Evolutionary conservation across 495 filamentous ascomycete species (phyloP).

Genomic region (Polyplosphaeria fusca): DNA sequence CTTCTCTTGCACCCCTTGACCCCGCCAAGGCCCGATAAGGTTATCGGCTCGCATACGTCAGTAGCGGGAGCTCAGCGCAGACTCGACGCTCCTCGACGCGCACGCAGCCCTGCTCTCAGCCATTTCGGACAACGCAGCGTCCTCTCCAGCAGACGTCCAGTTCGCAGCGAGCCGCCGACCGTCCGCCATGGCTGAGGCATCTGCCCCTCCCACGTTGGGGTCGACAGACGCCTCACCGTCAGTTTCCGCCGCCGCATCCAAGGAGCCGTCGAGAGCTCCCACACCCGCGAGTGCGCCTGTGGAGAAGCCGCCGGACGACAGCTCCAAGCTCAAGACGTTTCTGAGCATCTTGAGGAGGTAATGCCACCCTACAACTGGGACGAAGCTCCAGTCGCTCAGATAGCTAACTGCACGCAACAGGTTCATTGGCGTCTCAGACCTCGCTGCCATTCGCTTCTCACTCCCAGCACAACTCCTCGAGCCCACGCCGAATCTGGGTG

Average conservation of each 20-base stretch:
- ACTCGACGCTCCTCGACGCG: neutral
- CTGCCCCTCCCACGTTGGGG: conserved; percentile 2
- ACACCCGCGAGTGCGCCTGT: conserved; percentile 32
- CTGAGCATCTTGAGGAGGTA: conserved; percentile 77
- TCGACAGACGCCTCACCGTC: conserved; percentile 11
- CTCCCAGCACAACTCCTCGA: conserved; percentile 93
- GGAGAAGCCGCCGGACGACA: conserved; percentile 72
- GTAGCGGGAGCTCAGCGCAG: neutral
- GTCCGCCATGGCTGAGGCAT: conserved; percentile 14
- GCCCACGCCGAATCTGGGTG: conserved; percentile 86
- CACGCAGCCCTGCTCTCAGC: neutral
- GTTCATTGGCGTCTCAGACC: conserved; percentile 92
- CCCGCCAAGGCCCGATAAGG: neutral
- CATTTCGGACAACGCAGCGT: neutral
- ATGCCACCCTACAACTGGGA: conserved; percentile 25
- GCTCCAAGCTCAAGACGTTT: conserved; percentile 79
- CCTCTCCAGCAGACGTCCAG: neutral
- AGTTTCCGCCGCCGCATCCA: conserved; percentile 11
- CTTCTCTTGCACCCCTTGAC: neutral
- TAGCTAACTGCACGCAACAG: conserved; percentile 44
- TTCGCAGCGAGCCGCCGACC: neutral
- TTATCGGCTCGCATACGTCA: conserved; percentile 3
- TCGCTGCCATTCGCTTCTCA: conserved; percentile 92
- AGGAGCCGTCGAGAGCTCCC: conserved; percentile 24
- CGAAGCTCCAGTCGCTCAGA: neutral